Evolutionary conservation across 306 rosid species (phyloP).

Genomic region (Vachellia pachyceras): DNA sequence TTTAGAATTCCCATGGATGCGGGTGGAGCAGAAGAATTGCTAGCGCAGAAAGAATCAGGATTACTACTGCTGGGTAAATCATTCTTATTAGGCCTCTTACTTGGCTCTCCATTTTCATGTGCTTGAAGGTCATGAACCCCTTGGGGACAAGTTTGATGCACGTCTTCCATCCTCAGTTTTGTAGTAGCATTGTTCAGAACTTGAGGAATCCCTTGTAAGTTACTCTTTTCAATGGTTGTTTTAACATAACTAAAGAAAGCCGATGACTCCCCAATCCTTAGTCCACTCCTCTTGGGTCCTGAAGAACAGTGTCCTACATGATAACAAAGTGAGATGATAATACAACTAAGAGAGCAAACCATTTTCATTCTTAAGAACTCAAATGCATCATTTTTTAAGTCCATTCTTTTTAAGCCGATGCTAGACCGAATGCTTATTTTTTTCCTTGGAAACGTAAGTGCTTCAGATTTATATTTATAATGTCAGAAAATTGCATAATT

Average conservation of each 20-base stretch:
- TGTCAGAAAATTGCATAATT: not conserved
- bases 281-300: constrained; percentile 79
- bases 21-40: constrained; percentile 79
- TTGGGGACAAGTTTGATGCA: constrained; percentile 45
- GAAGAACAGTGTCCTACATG: constrained; percentile 60
- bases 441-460: not conserved
- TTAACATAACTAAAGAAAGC: constrained; percentile 91
- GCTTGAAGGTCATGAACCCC: constrained; percentile 45
- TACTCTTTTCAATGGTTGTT: constrained; percentile 49
- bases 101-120: constrained; percentile 61
- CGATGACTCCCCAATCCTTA: constrained; percentile 92
- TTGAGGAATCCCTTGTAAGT: constrained; percentile 54
- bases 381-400: not conserved
- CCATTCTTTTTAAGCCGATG: not conserved
- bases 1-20: constrained; percentile 58
- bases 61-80: constrained; percentile 67
- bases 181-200: constrained; percentile 47
- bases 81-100: constrained; percentile 65
- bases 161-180: constrained; percentile 49
- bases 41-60: constrained; percentile 76
- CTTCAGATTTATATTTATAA: not conserved
- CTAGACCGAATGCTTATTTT: not conserved
- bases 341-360: constrained; percentile 6
- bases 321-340: constrained; percentile 23
- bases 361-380: constrained; percentile 18